phyloP scores from a whole-genome alignment of 2,329 filamentous ascomycete genomes.

The Geosmithia putterillii region DNA sequence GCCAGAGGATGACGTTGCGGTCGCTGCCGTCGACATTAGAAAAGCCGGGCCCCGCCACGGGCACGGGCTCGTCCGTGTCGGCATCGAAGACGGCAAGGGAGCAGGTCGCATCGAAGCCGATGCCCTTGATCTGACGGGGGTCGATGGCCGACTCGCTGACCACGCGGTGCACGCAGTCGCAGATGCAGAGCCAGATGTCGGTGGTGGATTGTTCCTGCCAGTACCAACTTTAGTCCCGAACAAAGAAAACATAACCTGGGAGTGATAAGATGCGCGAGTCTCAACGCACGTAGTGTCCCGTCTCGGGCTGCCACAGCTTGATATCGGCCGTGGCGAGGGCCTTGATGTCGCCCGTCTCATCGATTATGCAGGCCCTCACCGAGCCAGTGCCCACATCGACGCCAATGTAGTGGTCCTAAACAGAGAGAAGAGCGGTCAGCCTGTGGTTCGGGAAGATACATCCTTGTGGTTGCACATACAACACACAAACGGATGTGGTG shows the following conservation, averaged over 20 bases:
- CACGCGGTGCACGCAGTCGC: constrained; percentile 72
- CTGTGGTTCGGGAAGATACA: too few species aligned
- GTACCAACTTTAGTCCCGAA: too few species aligned
- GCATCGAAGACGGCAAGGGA: constrained; percentile 83
- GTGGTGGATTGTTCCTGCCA: constrained; percentile 85
- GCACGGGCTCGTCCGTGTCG: constrained; percentile 80
- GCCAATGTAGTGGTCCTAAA: constrained; percentile 62
- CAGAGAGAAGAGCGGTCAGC: too few species aligned
- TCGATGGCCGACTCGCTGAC: constrained; percentile 73
- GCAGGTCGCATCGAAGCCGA: constrained; percentile 98
- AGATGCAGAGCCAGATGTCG: constrained; percentile 95
- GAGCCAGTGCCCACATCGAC: constrained; percentile 96
- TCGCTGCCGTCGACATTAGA: constrained; percentile 57
- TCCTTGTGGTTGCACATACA: too few species aligned
- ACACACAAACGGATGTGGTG: too few species aligned
- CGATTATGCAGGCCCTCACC: constrained; percentile 90
- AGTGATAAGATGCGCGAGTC: background rate
- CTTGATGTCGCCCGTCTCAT: constrained; percentile 79
- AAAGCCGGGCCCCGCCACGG: constrained; percentile 84
- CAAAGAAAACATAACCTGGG: too few species aligned
- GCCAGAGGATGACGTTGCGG: constrained; percentile 93
- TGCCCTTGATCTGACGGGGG: constrained; percentile 64
- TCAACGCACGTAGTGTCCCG: constrained; percentile 55
- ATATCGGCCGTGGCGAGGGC: constrained; percentile 63
- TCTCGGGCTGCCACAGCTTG: constrained; percentile 67